Conservation (phyloP, 257 asterid species). For the Nicotiana obtusifolia region DNA sequence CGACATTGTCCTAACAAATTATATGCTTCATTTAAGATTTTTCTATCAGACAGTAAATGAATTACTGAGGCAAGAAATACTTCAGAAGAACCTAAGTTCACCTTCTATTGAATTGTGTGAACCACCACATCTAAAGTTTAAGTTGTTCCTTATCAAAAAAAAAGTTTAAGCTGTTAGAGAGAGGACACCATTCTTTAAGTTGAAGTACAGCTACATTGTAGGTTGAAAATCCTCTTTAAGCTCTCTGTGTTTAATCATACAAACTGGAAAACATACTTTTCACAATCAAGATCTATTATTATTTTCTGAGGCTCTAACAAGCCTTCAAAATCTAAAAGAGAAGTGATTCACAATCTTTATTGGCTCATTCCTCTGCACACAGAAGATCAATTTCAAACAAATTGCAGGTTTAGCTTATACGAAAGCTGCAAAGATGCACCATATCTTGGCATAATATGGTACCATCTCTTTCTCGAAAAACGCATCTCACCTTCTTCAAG, state of each 20-base stretch:
- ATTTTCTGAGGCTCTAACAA: not conserved
- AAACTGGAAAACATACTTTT: constrained; percentile 3
- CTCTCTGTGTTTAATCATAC: not conserved
- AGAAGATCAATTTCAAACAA: not conserved
- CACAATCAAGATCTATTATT: constrained; percentile 6
- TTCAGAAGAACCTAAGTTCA: not conserved
- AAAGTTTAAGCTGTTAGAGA: not conserved
- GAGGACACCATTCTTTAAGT: not conserved
- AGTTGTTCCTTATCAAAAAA: not conserved
- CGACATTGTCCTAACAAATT: not conserved
- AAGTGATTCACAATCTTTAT: not conserved
- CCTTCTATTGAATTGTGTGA: not conserved
- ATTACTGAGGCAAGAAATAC: not conserved
- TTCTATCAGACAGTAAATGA: not conserved
- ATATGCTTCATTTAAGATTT: not conserved
- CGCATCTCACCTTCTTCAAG: not conserved
- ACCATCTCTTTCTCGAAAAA: not conserved
- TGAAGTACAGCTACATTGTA: not conserved
- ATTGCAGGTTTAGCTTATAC: not conserved
- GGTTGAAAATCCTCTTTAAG: not conserved
- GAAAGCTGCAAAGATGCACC: not conserved
- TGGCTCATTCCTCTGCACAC: not conserved
- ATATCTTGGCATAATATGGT: not conserved
- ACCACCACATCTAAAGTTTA: not conserved
- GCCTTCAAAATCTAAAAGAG: not conserved